These are phyloP conservation scores for Ramaria sp. DNA, from an alignment of 768 basidiomycete species.

Conservation along the genomic window DNA sequence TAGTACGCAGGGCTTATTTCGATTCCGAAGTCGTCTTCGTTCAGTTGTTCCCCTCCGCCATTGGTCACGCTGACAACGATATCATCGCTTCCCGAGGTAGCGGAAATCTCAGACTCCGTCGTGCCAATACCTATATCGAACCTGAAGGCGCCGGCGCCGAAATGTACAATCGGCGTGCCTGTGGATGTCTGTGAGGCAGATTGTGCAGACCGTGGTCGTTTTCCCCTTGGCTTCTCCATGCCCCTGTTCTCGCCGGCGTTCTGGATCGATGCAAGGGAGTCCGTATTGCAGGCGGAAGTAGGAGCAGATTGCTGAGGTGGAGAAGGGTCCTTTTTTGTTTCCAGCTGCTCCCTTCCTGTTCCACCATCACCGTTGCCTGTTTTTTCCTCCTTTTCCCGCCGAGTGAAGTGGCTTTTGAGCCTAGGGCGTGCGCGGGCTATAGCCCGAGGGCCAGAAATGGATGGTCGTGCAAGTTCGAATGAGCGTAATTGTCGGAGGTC, in stretches of 20 bases:
- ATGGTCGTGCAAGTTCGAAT: conserved; percentile 64
- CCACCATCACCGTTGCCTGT: background rate
- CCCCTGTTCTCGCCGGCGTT: background rate
- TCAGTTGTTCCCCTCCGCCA: background rate
- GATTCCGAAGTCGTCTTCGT: conserved; percentile 12
- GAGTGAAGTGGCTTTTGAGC: conserved; percentile 5
- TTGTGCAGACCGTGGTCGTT: background rate
- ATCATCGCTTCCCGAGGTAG: background rate
- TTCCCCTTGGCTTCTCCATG: background rate
- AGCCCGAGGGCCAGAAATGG: conserved; percentile 14
- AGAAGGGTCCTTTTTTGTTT: background rate
- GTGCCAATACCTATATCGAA: background rate
- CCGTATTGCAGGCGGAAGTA: background rate
- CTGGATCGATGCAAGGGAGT: background rate
- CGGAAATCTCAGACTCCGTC: background rate
- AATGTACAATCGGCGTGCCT: background rate
- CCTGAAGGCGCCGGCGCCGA: background rate
- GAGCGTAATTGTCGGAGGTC: conserved; percentile 69
- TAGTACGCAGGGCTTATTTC: conserved; percentile 34
- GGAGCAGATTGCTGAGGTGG: background rate
- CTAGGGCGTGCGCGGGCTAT: conserved; percentile 7
- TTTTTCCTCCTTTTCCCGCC: background rate
- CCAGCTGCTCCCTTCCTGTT: background rate
- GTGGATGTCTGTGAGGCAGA: background rate
- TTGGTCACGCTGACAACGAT: background rate